Percentiles rank a stretch among this genome's conserved stretches.
phyloP scores from a whole-genome alignment of 495 filamentous ascomycete species.

The Podospora pseudoanserina region DNA sequence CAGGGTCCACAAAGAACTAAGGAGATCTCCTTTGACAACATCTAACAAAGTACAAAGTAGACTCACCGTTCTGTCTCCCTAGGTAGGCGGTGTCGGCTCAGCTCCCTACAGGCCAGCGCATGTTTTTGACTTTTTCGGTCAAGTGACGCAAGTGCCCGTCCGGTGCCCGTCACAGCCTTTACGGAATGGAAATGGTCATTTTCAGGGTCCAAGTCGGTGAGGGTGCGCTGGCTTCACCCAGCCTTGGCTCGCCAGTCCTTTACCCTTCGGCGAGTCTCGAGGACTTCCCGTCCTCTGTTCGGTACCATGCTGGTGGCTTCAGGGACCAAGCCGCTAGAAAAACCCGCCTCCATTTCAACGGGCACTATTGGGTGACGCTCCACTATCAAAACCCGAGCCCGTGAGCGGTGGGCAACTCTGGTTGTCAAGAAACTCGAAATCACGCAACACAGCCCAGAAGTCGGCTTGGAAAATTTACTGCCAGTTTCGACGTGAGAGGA shows the following conservation, averaged over 20 bases:
- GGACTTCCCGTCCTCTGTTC: neutral
- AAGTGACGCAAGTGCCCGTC: slow-evolving; percentile 15
- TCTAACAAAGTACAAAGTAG: neutral
- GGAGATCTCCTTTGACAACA: neutral
- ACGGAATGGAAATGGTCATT: slow-evolving; percentile 18
- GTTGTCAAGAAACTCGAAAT: neutral
- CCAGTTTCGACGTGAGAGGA: neutral
- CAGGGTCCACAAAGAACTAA: neutral
- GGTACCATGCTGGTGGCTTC: neutral
- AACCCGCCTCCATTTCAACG: neutral
- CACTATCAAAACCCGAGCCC: neutral
- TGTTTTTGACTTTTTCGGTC: slow-evolving; percentile 10
- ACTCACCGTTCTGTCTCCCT: neutral
- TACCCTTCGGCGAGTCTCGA: no score
- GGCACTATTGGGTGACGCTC: neutral
- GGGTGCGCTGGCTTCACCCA: neutral
- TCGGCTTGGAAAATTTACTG: neutral
- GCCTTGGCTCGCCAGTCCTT: no score
- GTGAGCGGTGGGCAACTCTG: slow-evolving; percentile 5
- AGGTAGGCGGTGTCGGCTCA: slow-evolving; percentile 1
- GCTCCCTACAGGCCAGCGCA: neutral
- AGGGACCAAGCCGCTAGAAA: slow-evolving; percentile 3
- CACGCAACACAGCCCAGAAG: neutral
- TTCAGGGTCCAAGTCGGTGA: slow-evolving; percentile 2
- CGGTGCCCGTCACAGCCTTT: slow-evolving; percentile 8